Evolutionary conservation across 441 rosid species (phyloP).

Genomic region (Adansonia grandidieri): DNA sequence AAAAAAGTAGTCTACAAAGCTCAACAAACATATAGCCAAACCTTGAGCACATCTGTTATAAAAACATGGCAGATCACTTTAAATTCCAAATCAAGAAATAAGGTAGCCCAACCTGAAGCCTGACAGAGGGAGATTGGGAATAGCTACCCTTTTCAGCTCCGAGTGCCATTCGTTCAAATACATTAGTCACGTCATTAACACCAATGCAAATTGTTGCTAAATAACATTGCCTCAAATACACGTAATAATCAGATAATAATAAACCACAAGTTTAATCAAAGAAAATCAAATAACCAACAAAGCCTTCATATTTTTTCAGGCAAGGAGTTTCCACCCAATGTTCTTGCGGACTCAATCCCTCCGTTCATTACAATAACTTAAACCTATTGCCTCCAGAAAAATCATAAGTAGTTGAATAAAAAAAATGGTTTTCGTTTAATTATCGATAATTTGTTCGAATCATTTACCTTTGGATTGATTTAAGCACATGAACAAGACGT

Average conservation of each 20-base stretch:
- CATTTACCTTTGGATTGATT: constrained; percentile 58
- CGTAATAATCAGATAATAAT: constrained; percentile 12
- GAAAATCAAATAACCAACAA: not conserved
- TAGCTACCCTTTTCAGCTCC: constrained; percentile 26
- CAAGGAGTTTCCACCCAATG: constrained; percentile 50
- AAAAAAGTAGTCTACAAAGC: constrained; percentile 51
- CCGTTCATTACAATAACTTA: constrained; percentile 37
- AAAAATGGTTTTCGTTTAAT: not conserved
- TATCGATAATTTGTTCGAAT: not conserved
- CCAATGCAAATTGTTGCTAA: constrained; percentile 93
- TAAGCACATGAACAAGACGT: constrained; percentile 56
- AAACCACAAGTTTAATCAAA: not conserved
- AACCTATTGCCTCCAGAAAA: not conserved
- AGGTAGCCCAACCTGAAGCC: constrained; percentile 58
- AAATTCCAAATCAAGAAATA: not conserved
- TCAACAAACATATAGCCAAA: not conserved
- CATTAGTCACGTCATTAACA: constrained; percentile 88
- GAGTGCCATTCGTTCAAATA: constrained; percentile 76
- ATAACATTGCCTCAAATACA: not conserved
- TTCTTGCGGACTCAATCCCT: constrained; percentile 58
- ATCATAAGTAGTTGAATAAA: no score
- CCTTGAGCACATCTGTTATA: not conserved
- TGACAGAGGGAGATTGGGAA: constrained; percentile 40
- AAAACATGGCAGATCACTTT: not conserved
- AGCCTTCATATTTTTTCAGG: constrained; percentile 73